Conservation (phyloP, 2,329 filamentous ascomycete species). For the Colletotrichum sp. region DNA sequence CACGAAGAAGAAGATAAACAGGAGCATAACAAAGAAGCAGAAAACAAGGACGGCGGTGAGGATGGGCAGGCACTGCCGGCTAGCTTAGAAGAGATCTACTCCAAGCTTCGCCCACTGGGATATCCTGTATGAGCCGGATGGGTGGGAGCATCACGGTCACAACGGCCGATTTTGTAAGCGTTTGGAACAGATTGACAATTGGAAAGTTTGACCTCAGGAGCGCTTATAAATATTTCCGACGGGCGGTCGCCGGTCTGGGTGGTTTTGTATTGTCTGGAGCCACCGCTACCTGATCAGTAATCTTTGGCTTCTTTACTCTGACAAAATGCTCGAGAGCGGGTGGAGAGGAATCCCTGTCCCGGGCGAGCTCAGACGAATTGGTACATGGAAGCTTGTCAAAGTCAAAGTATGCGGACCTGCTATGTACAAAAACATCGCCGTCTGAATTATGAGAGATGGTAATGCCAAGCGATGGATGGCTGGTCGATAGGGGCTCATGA, state of each 20-base stretch:
- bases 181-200: not conserved
- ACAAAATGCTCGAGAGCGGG: not conserved
- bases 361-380: not conserved
- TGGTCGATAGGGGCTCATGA: not conserved
- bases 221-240: not conserved
- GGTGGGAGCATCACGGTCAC: not conserved
- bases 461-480: not conserved
- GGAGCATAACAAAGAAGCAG: accelerated
- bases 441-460: not conserved
- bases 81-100: not conserved
- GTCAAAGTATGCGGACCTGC: not conserved
- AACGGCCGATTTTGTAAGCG: not conserved
- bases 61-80: not conserved
- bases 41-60: not conserved
- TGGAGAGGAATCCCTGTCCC: not conserved
- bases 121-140: not conserved
- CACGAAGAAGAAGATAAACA: not conserved
- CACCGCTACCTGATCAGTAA: not conserved
- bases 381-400: not conserved
- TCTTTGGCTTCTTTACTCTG: not conserved
- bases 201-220: not conserved
- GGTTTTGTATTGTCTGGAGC: not conserved
- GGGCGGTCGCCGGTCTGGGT: not conserved
- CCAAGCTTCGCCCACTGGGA: not conserved
- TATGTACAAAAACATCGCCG: not conserved